phyloP scores from a whole-genome alignment of 345 rosid genomes.

The Toxicodendron radicans region DNA sequence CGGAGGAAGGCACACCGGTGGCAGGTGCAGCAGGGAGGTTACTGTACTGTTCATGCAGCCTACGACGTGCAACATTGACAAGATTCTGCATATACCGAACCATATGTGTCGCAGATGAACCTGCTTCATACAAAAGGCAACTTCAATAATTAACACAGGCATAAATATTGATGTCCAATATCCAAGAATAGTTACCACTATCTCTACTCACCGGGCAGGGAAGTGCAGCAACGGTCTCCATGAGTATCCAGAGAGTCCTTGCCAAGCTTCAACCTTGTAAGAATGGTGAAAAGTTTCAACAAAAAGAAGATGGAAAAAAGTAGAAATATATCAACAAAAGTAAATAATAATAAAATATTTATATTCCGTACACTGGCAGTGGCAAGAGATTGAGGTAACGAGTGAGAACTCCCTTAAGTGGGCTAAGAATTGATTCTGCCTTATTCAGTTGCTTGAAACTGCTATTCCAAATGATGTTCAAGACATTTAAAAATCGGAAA shows the following conservation, averaged over 20 bases:
- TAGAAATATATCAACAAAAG: not conserved
- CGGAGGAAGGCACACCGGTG: constrained; percentile 28
- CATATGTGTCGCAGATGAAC: constrained; percentile 28
- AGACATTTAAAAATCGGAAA: constrained; percentile 17
- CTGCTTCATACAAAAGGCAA: constrained; percentile 19
- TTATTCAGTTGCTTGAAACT: constrained; percentile 37
- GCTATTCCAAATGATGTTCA: constrained; percentile 56
- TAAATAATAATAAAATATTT: not conserved
- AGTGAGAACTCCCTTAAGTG: constrained; percentile 40
- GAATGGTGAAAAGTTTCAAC: constrained; percentile 24
- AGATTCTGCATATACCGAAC: constrained; percentile 33
- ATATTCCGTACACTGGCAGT: constrained; percentile 26
- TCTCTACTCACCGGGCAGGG: constrained; percentile 39
- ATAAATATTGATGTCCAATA: not conserved
- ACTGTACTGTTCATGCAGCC: constrained; percentile 59
- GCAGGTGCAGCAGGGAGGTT: constrained; percentile 65
- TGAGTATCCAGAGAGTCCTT: constrained; percentile 17
- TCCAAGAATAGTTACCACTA: not conserved
- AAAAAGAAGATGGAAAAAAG: constrained; percentile 14
- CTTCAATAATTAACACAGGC: not conserved
- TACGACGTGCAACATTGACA: constrained; percentile 50
- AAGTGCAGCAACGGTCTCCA: constrained; percentile 16
- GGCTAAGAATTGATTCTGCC: constrained; percentile 33
- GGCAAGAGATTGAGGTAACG: constrained; percentile 37
- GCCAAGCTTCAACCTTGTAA: constrained; percentile 42